These are phyloP conservation scores for Aspergillus sp. DNA, from an alignment of 2,329 filamentous ascomycete genomes.

Conservation along the genomic window DNA sequence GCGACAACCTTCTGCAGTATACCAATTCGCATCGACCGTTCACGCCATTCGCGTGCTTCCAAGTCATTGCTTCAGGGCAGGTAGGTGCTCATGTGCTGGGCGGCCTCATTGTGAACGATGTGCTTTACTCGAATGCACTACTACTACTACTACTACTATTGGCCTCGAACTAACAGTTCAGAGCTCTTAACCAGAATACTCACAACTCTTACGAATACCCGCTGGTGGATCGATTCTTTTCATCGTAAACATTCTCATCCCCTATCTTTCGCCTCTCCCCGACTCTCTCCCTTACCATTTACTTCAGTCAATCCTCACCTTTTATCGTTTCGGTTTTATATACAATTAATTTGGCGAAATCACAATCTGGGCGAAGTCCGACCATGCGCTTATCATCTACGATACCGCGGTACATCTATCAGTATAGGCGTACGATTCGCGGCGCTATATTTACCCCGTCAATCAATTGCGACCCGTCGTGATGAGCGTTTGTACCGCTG, in stretches of 20 bases:
- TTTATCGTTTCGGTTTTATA: background rate
- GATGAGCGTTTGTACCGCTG: conserved; percentile 21
- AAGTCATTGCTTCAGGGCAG: background rate
- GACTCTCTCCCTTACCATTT: background rate
- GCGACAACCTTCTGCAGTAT: background rate
- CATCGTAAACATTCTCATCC: background rate
- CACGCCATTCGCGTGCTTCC: background rate
- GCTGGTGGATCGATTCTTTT: conserved; percentile 2
- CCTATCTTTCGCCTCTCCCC: background rate
- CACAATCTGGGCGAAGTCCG: conserved; percentile 19
- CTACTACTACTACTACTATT: background rate
- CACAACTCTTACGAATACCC: background rate
- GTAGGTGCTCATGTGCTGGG: background rate
- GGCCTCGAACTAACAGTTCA: conserved; percentile 1
- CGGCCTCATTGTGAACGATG: background rate
- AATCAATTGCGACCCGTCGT: conserved; percentile 14
- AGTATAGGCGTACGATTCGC: conserved; percentile 23
- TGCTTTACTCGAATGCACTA: background rate
- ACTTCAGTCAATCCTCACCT: background rate
- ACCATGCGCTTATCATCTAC: conserved; percentile 34
- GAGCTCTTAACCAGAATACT: background rate
- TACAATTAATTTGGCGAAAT: background rate
- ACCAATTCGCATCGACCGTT: background rate
- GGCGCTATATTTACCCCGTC: conserved; percentile 11
- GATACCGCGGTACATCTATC: conserved; percentile 27